phyloP scores from a whole-genome alignment of 371 early-diverging fungal species.

The Mucor circinelloides region DNA sequence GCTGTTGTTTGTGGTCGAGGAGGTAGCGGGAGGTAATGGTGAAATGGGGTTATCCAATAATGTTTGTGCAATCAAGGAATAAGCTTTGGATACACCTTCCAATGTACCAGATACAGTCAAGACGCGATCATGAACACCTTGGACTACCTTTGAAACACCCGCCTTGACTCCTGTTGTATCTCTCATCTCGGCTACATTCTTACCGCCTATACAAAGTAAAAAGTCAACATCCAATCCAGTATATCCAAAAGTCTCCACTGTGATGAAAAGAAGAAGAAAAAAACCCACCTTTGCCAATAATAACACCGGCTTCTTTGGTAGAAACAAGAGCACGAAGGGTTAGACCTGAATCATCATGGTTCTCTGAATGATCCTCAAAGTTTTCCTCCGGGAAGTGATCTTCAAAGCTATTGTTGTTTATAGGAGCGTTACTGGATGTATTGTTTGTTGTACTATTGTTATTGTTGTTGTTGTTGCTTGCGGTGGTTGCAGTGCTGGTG shows the following conservation, averaged over 20 bases:
- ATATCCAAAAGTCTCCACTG: no score
- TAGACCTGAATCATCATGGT: neutral
- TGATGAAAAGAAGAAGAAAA: no score
- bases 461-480: no score
- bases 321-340: conserved; percentile 84
- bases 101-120: conserved; percentile 83
- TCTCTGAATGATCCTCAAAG: neutral
- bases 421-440: neutral
- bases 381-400: neutral
- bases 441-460: neutral
- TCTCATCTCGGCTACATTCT: conserved; percentile 84
- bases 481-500: neutral
- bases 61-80: conserved; percentile 72
- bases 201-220: conserved; percentile 59
- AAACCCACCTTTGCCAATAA: conserved; percentile 79
- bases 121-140: conserved; percentile 84
- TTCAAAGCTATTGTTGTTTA: neutral
- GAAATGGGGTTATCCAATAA: conserved; percentile 73
- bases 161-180: conserved; percentile 83
- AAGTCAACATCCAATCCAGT: no score
- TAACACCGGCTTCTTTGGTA: conserved; percentile 92
- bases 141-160: conserved; percentile 85
- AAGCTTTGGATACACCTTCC: conserved; percentile 68
- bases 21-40: neutral
- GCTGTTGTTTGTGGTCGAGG: no score